Conservation (phyloP, 2,329 filamentous ascomycete genomes). For the Didymella exigua region DNA sequence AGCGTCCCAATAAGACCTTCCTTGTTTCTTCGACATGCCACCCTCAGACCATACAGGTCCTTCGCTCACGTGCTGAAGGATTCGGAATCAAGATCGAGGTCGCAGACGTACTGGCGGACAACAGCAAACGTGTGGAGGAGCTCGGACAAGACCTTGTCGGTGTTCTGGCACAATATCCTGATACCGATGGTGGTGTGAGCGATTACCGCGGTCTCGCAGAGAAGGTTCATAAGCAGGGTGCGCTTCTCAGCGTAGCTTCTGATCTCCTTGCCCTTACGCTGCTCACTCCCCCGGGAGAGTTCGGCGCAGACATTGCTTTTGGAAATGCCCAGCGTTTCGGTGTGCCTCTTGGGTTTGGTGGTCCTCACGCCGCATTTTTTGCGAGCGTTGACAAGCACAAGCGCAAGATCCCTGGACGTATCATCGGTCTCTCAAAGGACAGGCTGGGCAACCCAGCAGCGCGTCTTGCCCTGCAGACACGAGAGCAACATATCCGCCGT, state of each 20-base stretch:
- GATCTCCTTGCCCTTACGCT: conserved; percentile 87
- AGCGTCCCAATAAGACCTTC: conserved; percentile 77
- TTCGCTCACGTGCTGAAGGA: conserved; percentile 85
- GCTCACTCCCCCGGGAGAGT: conserved; percentile 88
- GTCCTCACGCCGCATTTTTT: conserved; percentile 97
- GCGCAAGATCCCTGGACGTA: conserved; percentile 88
- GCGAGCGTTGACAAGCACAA: conserved; percentile 90
- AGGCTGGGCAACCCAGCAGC: conserved; percentile 81
- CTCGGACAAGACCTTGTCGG: conserved; percentile 83
- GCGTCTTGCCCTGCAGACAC: conserved; percentile 84
- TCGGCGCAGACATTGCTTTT: conserved; percentile 93
- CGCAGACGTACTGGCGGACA: conserved; percentile 71
- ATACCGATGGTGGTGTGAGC: conserved; percentile 80
- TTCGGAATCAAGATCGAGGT: conserved; percentile 82
- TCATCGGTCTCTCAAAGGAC: conserved; percentile 92
- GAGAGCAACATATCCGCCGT: conserved; percentile 93
- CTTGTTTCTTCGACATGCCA: conserved; percentile 83
- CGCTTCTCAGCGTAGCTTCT: conserved; percentile 84
- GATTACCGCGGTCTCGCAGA: conserved; percentile 78
- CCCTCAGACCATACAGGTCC: conserved; percentile 82
- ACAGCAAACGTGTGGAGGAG: conserved; percentile 69
- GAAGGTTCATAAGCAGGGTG: conserved; percentile 75
- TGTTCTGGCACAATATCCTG: conserved; percentile 92
- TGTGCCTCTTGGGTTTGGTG: conserved; percentile 89
- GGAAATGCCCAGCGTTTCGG: conserved; percentile 91